Evolutionary conservation across 2,329 filamentous ascomycete genomes (phyloP).

Genomic region (Salinomyces thailandicus): DNA sequence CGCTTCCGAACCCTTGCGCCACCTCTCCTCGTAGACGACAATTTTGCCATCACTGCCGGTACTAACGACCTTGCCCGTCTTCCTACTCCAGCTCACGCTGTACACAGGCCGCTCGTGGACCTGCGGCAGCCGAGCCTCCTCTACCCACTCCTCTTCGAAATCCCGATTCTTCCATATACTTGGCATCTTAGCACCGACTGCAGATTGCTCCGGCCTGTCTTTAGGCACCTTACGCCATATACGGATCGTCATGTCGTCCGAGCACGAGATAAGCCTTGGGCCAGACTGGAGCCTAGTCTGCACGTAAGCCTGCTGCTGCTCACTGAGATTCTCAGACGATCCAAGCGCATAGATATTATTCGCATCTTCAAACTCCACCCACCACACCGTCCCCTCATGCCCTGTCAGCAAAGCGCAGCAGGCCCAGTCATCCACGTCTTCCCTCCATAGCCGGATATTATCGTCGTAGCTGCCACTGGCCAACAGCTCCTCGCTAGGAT

Average conservation of each 20-base stretch:
- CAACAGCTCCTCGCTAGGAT: slow-evolving; percentile 66
- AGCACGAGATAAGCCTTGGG: slow-evolving; percentile 66
- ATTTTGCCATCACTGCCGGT: slow-evolving; percentile 79
- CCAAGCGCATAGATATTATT: slow-evolving; percentile 23
- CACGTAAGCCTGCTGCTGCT: slow-evolving; percentile 27
- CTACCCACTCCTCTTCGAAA: slow-evolving; percentile 72
- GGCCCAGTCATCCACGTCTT: slow-evolving; percentile 89
- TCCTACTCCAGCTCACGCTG: slow-evolving; percentile 70
- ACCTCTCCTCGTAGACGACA: slow-evolving; percentile 63
- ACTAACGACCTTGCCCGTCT: slow-evolving; percentile 70
- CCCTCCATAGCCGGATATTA: slow-evolving; percentile 76
- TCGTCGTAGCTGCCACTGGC: slow-evolving; percentile 93
- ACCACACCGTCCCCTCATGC: slow-evolving; percentile 84
- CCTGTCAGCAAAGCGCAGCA: slow-evolving; percentile 74
- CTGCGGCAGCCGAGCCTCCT: slow-evolving; percentile 63
- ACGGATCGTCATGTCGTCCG: slow-evolving; percentile 68
- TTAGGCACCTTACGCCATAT: slow-evolving; percentile 62
- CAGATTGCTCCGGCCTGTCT: slow-evolving; percentile 39
- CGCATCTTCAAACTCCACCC: slow-evolving; percentile 54
- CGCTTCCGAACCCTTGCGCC: slow-evolving; percentile 19
- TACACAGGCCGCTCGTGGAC: slow-evolving; percentile 76
- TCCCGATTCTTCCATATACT: slow-evolving; percentile 70
- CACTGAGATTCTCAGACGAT: slow-evolving; percentile 17
- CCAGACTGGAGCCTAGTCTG: slow-evolving; percentile 32
- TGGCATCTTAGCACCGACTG: slow-evolving; percentile 55